phyloP scores from a whole-genome alignment of 2,329 filamentous ascomycete species.

The Davidsoniella virescens region DNA sequence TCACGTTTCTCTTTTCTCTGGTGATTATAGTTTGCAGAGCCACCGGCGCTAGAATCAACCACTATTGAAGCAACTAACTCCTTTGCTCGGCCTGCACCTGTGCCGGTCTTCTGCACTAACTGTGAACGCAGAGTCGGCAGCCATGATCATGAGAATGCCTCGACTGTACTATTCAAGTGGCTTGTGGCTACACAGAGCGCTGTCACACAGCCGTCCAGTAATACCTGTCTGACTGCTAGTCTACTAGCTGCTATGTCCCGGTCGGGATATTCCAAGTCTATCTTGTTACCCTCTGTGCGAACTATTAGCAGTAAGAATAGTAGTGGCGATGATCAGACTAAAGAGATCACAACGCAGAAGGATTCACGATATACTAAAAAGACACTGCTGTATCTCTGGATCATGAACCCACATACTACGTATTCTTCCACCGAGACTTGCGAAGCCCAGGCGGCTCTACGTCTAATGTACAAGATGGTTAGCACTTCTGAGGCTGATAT shows the following conservation, averaged over 20 bases:
- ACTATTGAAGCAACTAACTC: background rate
- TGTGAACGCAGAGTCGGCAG: conserved; percentile 33
- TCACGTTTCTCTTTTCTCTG: background rate
- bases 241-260: conserved; percentile 36
- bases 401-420: conserved; percentile 37
- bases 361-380: background rate
- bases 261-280: conserved; percentile 41
- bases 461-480: conserved; percentile 35
- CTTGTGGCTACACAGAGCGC: conserved; percentile 21
- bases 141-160: conserved; percentile 27
- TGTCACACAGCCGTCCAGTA: conserved; percentile 22
- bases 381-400: conserved; percentile 32
- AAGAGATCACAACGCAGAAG: background rate
- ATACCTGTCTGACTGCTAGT: conserved; percentile 36
- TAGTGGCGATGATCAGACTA: background rate
- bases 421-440: conserved; percentile 29
- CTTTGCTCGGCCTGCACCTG: conserved; percentile 4
- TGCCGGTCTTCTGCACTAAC: conserved; percentile 25
- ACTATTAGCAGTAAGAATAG: conserved; percentile 1
- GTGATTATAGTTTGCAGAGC: conserved; percentile 3
- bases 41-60: background rate
- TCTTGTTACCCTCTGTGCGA: conserved; percentile 26
- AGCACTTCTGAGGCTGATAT: conserved; percentile 27
- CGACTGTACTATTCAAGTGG: conserved; percentile 42
- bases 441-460: conserved; percentile 27